Percentiles rank a stretch among this genome's conserved stretches.
Conservation (phyloP, 2,329 filamentous ascomycete genomes). For the Penicillium brevicompactum region DNA sequence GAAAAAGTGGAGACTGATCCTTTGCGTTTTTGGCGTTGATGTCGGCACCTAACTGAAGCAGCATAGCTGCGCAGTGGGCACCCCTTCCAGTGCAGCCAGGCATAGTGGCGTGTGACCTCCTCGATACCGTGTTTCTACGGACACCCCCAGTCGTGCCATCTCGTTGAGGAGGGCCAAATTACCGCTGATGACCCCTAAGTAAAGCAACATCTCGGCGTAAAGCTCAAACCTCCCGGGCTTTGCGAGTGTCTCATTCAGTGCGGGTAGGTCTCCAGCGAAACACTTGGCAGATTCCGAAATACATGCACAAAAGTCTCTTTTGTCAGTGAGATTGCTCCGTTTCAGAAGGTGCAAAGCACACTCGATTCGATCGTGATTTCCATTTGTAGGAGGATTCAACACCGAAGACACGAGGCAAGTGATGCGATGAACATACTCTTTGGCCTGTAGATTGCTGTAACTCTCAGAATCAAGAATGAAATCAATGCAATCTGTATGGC, state of each 20-base stretch:
- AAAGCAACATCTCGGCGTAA: constrained; percentile 1
- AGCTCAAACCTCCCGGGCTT: not conserved
- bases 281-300: not conserved
- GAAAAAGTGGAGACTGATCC: not conserved
- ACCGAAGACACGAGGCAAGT: not conserved
- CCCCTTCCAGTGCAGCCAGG: not conserved
- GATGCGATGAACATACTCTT: constrained; percentile 1
- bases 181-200: not conserved
- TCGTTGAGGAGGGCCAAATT: not conserved
- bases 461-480: not conserved
- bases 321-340: not conserved
- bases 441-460: not conserved
- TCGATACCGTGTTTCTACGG: not conserved
- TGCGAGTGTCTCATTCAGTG: not conserved
- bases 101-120: not conserved
- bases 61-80: not conserved
- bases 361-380: not conserved
- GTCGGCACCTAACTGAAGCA: not conserved
- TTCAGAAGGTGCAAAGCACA: not conserved
- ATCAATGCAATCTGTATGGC: not conserved
- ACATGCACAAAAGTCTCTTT: not conserved
- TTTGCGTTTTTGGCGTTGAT: not conserved
- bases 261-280: not conserved
- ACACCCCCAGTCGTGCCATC: not conserved
- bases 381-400: not conserved